Base-by-base conservation (phyloP, 805 yeast species). In the Cyberlindnera americana region DNA sequence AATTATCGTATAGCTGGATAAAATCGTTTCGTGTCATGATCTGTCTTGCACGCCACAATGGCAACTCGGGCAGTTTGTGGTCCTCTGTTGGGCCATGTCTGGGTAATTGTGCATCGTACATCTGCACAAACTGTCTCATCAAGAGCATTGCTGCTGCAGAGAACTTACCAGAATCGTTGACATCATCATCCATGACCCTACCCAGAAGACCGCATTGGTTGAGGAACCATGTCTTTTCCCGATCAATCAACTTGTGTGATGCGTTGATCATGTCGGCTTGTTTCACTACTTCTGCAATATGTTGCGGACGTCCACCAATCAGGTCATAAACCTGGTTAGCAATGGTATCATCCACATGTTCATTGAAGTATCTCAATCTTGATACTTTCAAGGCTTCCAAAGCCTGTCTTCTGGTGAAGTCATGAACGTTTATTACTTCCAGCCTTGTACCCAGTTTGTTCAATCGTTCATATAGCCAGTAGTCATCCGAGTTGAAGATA, bases 221-320 rank as follows among this genome's bases (percentile, higher is more conserved):
- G 48, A 86, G 67, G 47, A 85, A 82, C 95, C 95, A 86, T 0
- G 89, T 83, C 56, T 83, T 83, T 50, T 86, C 95, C 8, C 82
- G 66, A 56, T 86, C 93, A 41, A 86, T 83, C 24, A 86, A 68
- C 43, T 69, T 72, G 50, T 83, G 83, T 47, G 86, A 78, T 0
- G 88, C 88, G 24, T 61, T 60, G 23, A 81, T 52, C 51, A 79
- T 66, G 50, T 81, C 77, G 17, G 54, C 47, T 37, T 78, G 81
- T 25, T 79, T 66, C 0, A 85, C 76, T 2, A 83, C 91, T 33
- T 81, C 81, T 3, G 83, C 75, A 4, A 86, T 61, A 59, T 86
- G 91, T 59, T 86, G 95, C 0, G 95, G 89, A 34, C 95, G 69
- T 1, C 95, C 95, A 3, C 95, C 95, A 32, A 85, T 76, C 26